Evolutionary conservation across 75 land plant genomes (phyloP), one percentile per base, ranked within the genome.

Genomic region (Ceratopteris richardii): DNA sequence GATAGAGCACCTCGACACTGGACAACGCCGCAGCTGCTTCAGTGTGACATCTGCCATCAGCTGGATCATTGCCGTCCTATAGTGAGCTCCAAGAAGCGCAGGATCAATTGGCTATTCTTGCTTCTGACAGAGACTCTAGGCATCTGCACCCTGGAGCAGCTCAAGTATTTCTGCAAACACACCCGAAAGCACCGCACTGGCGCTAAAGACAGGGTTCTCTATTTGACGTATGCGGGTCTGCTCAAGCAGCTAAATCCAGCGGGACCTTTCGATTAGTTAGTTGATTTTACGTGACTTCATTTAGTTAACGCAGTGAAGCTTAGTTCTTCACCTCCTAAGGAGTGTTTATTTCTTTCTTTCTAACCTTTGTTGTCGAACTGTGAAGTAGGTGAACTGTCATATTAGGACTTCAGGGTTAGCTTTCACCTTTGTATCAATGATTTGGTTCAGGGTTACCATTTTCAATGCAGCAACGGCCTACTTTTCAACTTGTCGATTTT

Each of bases 111-210:
- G 74, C 69, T 72, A 14, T 72, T 72, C 44, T 55, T 72, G 71
- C 53, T 72, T 51, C 69, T 72, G 14, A 72, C 74, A 13, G 70
- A 72, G 57, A 72, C 74, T 1, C 69, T 72, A 12, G 74, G 74
- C 52, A 62, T 72, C 21, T 72, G 74, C 57, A 72, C 74, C 24
- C 69, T 72, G 16, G 74, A 72, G 62, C 74, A 72, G 69, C 74
- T 72, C 69, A 72, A 72, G 48, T 72, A 67, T 63, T 72, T 72
- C 70, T 72, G 74, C 63, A 72, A 72, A 62, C 74, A 72, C 53
- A 72, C 72, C 16, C 71, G 58, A 44, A 62, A 62, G 31, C 74
- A 72, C 57, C 74, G 74, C 24, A 72, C 74, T 29, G 74, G 74
- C 21, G 74, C 74, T 26, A 72, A 72, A 57, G 74, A 72, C 57